Percentiles rank a stretch among this genome's conserved stretches.
phyloP scores from a whole-genome alignment of 2,329 filamentous ascomycete genomes.

The Fusarium heterosporum region DNA sequence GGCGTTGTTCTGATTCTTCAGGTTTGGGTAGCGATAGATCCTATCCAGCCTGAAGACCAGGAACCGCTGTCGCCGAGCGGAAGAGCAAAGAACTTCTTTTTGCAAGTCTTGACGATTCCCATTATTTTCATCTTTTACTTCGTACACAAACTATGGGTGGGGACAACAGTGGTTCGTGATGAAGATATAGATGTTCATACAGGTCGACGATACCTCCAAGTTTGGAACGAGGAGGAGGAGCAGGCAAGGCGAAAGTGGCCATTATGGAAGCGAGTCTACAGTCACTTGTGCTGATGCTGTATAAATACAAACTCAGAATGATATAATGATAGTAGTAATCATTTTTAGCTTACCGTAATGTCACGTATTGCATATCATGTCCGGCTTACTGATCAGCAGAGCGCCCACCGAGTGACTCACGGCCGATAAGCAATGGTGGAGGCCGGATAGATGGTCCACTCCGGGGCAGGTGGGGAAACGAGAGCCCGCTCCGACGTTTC shows the following conservation, averaged over 20 bases:
- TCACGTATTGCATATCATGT: neutral
- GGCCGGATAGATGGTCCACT: neutral
- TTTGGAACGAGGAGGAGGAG: conserved; percentile 80
- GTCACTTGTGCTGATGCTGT: conserved; percentile 70
- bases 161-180: conserved; percentile 73
- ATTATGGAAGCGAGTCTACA: conserved; percentile 79
- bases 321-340: neutral
- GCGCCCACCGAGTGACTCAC: conserved; percentile 8
- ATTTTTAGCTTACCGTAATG: neutral
- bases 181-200: conserved; percentile 88
- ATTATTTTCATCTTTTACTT: conserved; percentile 76
- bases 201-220: conserved; percentile 83
- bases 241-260: conserved; percentile 76
- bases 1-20: conserved; percentile 81
- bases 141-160: conserved; percentile 78
- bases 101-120: conserved; percentile 75
- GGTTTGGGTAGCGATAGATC: conserved; percentile 87
- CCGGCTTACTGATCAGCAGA: neutral
- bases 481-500: neutral
- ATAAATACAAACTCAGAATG: neutral
- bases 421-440: conserved; percentile 6
- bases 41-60: conserved; percentile 57
- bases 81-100: conserved; percentile 74
- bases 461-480: neutral
- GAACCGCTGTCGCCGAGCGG: conserved; percentile 41